These are phyloP conservation scores for Dryas alaskensis DNA, from an alignment of 306 rosid genomes.

Conservation along the genomic window DNA sequence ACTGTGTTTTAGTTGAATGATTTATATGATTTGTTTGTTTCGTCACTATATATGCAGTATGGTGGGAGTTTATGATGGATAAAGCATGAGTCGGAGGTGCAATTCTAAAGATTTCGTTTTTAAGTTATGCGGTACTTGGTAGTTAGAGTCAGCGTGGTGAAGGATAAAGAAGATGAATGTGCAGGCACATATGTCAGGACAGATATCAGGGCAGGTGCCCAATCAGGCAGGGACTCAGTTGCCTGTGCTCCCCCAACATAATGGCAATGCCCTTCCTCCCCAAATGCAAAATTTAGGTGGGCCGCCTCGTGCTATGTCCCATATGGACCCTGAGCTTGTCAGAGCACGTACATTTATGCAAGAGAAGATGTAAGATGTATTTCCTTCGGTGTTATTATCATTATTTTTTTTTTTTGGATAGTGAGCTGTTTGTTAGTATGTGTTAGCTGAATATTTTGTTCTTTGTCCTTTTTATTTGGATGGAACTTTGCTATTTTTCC, in stretches of 20 bases:
- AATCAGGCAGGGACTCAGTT: conserved; percentile 66
- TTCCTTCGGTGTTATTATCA: background rate
- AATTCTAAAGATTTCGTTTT: conserved; percentile 24
- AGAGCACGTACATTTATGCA: conserved; percentile 52
- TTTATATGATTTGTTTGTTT: conserved; percentile 8
- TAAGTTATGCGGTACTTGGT: conserved; percentile 40
- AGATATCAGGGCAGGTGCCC: conserved; percentile 67
- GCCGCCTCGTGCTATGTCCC: conserved; percentile 36
- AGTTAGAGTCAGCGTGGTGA: conserved; percentile 26
- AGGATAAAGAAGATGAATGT: conserved; percentile 56
- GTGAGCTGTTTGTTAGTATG: background rate
- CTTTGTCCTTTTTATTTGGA: background rate
- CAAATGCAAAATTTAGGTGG: conserved; percentile 52
- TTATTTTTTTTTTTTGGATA: background rate
- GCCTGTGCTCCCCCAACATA: conserved; percentile 52
- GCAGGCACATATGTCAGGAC: conserved; percentile 62
- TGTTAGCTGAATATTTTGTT: background rate
- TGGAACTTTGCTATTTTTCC: background rate
- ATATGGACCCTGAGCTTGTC: conserved; percentile 59
- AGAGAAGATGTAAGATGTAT: conserved; percentile 68
- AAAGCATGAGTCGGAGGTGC: conserved; percentile 29
- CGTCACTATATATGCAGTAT: background rate
- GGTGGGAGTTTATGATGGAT: conserved; percentile 13
- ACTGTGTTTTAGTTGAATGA: background rate
- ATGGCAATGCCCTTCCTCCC: conserved; percentile 54